Percentiles rank a stretch among this genome's conserved stretches.
phyloP scores from a whole-genome alignment of 73 alveolate species.

The Paramecium bursaria region DNA sequence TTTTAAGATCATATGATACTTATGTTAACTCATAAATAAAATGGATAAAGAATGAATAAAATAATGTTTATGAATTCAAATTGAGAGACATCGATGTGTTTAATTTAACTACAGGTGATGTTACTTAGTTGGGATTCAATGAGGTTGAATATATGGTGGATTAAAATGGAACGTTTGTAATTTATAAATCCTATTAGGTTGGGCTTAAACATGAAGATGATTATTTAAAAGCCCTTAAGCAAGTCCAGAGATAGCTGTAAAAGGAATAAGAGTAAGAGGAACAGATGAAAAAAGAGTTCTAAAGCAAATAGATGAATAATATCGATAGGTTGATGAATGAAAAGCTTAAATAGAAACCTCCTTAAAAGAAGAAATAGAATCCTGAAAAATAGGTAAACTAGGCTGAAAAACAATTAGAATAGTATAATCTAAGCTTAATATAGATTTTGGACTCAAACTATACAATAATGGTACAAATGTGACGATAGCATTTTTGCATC shows the following conservation, averaged over 20 bases:
- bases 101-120: slow-evolving; percentile 30
- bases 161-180: slow-evolving; percentile 56
- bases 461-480: slow-evolving; percentile 31
- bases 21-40: slow-evolving; percentile 42
- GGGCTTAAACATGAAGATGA: slow-evolving; percentile 56
- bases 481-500: neutral
- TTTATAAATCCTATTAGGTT: neutral
- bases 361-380: slow-evolving; percentile 12
- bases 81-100: slow-evolving; percentile 26
- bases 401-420: slow-evolving; percentile 51
- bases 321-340: slow-evolving; percentile 25
- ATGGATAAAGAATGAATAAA: slow-evolving; percentile 29
- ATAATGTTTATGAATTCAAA: slow-evolving; percentile 20
- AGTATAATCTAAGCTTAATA: too few relatives aligned
- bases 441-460: slow-evolving; percentile 37
- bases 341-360: slow-evolving; percentile 1
- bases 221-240: neutral
- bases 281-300: slow-evolving; percentile 19
- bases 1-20: slow-evolving; percentile 28
- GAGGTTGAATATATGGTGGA: slow-evolving; percentile 57
- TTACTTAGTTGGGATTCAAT: neutral
- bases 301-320: neutral
- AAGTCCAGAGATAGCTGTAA: neutral
- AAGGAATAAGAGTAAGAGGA: slow-evolving; percentile 10
- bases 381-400: neutral